Conservation (phyloP, 495 filamentous ascomycete genomes). For the Aspergillus nanangensis region DNA sequence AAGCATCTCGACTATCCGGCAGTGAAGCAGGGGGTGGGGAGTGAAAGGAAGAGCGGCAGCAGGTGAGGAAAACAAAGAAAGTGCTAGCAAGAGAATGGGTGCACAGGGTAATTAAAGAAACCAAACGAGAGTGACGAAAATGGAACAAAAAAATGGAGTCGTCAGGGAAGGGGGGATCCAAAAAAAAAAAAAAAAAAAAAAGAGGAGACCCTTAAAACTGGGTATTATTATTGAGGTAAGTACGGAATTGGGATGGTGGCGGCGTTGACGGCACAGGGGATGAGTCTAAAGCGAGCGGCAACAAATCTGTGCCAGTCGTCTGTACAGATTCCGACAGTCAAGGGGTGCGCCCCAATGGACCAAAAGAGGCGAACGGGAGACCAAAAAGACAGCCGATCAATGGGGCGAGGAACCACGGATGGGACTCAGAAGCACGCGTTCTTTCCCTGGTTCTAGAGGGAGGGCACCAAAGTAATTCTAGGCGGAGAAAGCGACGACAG, state of each 20-base stretch:
- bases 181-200: constrained; percentile 4
- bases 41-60: background rate
- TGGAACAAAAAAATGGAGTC: background rate
- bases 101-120: too few species aligned
- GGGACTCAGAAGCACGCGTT: background rate
- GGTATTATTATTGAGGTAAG: too few species aligned
- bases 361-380: constrained; percentile 1
- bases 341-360: background rate
- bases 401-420: constrained; percentile 3
- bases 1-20: constrained; percentile 14
- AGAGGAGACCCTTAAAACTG: constrained; percentile 5
- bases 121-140: constrained; percentile 1
- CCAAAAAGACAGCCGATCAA: constrained; percentile 8
- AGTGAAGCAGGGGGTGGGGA: background rate
- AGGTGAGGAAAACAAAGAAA: background rate
- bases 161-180: background rate
- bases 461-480: background rate
- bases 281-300: background rate
- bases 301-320: too few species aligned
- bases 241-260: constrained; percentile 6
- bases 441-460: constrained; percentile 1
- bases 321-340: too few species aligned
- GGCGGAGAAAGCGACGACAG: constrained; percentile 10
- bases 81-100: background rate
- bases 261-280: constrained; percentile 1